Evolutionary conservation across 306 rosid genomes (phyloP).

Genomic region (Psophocarpus tetragonolobus): DNA sequence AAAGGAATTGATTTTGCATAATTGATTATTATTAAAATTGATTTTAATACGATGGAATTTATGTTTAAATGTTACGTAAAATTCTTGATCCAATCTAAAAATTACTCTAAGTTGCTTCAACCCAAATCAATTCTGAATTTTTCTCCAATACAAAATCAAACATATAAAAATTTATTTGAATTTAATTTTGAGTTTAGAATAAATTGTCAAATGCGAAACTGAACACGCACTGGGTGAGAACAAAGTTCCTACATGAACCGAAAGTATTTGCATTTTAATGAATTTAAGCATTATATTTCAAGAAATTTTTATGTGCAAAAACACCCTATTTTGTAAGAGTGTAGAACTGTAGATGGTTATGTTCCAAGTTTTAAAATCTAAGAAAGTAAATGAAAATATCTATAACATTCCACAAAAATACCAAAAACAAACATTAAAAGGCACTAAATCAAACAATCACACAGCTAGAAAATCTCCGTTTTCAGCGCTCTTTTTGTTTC

Average conservation of each 20-base stretch:
- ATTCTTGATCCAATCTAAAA: no score
- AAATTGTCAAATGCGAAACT: no score
- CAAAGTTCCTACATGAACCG: not conserved
- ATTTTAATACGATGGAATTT: no score
- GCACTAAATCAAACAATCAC: not conserved
- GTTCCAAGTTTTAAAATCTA: constrained; percentile 9
- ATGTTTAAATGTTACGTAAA: no score
- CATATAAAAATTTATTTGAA: no score
- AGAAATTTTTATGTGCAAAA: not conserved
- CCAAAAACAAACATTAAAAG: not conserved
- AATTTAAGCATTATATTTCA: constrained; percentile 15
- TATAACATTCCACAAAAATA: not conserved
- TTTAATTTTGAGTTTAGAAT: no score
- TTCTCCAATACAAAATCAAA: no score
- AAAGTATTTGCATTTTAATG: constrained; percentile 4
- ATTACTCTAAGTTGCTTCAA: no score
- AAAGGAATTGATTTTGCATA: no score
- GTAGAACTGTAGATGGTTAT: not conserved
- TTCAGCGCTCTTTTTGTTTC: not conserved
- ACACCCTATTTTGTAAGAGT: not conserved
- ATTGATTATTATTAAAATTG: no score
- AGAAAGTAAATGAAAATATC: not conserved
- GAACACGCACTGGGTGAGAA: no score
- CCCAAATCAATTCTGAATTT: no score
- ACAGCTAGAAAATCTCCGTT: not conserved